phyloP scores from a whole-genome alignment of 176 grass and related monocot genomes.

The Lolium rigidum region DNA sequence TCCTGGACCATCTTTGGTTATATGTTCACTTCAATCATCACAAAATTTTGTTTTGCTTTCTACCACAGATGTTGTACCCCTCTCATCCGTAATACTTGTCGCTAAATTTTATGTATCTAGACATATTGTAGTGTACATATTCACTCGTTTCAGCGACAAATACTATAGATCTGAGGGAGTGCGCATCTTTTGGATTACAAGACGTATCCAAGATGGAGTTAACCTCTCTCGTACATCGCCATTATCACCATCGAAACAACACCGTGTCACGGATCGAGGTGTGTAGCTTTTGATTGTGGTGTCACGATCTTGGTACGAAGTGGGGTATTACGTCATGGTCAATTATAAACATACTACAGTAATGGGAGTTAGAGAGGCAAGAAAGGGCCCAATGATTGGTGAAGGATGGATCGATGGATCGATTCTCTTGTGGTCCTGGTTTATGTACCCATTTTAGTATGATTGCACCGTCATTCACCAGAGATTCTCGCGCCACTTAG shows the following conservation, averaged over 20 bases:
- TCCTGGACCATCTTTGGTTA: neutral
- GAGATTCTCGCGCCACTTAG: slow-evolving; percentile 1
- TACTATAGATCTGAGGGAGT: neutral
- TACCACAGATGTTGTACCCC: neutral
- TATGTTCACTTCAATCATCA: neutral
- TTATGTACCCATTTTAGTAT: slow-evolving; percentile 29
- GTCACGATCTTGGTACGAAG: slow-evolving; percentile 32
- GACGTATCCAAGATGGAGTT: neutral
- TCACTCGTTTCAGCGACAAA: too few relatives aligned
- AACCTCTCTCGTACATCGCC: neutral
- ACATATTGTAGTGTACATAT: too few relatives aligned
- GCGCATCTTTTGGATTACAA: neutral
- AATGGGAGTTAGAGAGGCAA: neutral
- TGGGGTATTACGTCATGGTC: slow-evolving; percentile 34
- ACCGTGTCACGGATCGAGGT: neutral
- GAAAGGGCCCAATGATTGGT: neutral
- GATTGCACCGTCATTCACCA: slow-evolving; percentile 23
- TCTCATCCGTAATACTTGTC: too few relatives aligned
- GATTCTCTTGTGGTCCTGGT: slow-evolving; percentile 9
- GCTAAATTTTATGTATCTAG: too few relatives aligned
- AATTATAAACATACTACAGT: slow-evolving; percentile 25
- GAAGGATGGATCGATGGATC: neutral
- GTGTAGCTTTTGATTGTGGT: neutral
- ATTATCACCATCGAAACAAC: neutral
- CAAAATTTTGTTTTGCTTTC: neutral